These are phyloP conservation scores for Macrolepiota albuminosa DNA, from an alignment of 768 basidiomycete genomes.

Conservation along the genomic window DNA sequence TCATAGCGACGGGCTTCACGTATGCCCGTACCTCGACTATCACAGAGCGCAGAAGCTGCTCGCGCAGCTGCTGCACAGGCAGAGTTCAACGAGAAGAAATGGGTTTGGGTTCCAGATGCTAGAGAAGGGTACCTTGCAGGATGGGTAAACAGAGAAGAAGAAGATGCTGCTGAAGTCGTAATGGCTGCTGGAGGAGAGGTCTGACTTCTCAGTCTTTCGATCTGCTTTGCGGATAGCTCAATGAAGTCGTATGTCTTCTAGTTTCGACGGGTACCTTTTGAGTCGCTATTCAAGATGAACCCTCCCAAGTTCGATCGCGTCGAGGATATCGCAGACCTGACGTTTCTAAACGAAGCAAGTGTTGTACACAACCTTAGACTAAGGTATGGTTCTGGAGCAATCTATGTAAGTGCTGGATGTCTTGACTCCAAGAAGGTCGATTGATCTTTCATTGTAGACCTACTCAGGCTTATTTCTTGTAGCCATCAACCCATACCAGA, in stretches of 20 bases:
- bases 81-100: constrained; percentile 96
- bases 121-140: constrained; percentile 92
- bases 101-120: constrained; percentile 97
- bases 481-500: constrained; percentile 96
- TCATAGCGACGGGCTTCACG: neutral
- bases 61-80: constrained; percentile 86
- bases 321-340: constrained; percentile 96
- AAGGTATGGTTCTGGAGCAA: constrained; percentile 86
- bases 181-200: constrained; percentile 86
- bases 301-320: constrained; percentile 98
- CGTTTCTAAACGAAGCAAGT: constrained; percentile 96
- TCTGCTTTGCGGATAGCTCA: neutral
- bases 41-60: constrained; percentile 67
- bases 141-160: constrained; percentile 87
- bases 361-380: constrained; percentile 97
- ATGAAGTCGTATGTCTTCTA: constrained; percentile 4
- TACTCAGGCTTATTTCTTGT: constrained; percentile 97
- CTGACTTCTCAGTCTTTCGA: constrained; percentile 14
- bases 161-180: constrained; percentile 77
- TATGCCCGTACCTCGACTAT: constrained; percentile 47
- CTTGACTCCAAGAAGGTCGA: neutral
- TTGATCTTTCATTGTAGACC: constrained; percentile 45
- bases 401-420: constrained; percentile 66
- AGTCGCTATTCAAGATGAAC: constrained; percentile 92
- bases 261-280: constrained; percentile 58